These are phyloP conservation scores for Baorangia bicolor DNA, from an alignment of 768 basidiomycete genomes.

Conservation along the genomic window DNA sequence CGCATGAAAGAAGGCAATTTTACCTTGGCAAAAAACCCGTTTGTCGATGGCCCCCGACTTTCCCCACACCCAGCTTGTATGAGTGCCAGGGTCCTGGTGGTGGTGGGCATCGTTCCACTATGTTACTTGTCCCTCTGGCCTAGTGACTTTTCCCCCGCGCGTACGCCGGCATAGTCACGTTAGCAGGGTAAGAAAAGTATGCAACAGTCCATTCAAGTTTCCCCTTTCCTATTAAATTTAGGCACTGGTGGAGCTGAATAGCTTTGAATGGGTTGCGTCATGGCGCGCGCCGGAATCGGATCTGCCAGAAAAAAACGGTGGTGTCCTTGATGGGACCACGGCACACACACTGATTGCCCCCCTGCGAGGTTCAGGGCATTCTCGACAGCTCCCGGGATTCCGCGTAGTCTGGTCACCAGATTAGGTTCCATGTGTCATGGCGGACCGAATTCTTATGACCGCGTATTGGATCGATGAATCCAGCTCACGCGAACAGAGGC, in stretches of 20 bases:
- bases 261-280: background rate
- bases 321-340: background rate
- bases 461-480: background rate
- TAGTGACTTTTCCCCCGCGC: background rate
- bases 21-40: background rate
- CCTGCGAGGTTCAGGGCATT: background rate
- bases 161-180: constrained; percentile 20
- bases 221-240: background rate
- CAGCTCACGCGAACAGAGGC: background rate
- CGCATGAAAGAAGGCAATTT: background rate
- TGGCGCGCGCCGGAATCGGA: background rate
- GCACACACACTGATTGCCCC: background rate
- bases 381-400: background rate
- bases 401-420: too few relatives aligned
- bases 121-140: constrained; percentile 1
- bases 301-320: background rate
- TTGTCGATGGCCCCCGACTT: background rate
- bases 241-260: background rate
- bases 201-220: background rate
- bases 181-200: background rate
- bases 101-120: background rate
- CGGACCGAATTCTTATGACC: background rate
- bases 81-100: constrained; percentile 1
- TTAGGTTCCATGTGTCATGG: too few relatives aligned
- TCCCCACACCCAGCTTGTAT: background rate